Percentiles rank a stretch among this genome's conserved stretches.
Conservation (phyloP, 2,329 filamentous ascomycete species). For the Monosporascus ibericus region DNA sequence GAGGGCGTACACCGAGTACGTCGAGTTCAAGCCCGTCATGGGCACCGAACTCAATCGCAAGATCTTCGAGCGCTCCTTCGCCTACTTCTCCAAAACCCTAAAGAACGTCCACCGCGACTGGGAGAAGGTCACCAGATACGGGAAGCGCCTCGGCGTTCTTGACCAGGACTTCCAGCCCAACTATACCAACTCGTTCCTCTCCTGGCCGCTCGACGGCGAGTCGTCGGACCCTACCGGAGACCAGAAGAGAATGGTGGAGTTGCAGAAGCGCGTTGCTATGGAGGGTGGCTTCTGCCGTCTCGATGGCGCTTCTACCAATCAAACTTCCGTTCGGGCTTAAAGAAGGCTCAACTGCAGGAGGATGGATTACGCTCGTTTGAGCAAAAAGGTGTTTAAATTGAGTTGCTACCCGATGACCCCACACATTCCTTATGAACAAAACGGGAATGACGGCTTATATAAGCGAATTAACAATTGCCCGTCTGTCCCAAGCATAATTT, state of each 20-base stretch:
- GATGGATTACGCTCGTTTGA: background rate
- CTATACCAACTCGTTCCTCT: slow-evolving; percentile 67
- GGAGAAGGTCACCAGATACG: slow-evolving; percentile 71
- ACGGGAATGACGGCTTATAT: too few relatives aligned
- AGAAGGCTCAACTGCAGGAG: background rate
- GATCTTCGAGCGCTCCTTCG: slow-evolving; percentile 74
- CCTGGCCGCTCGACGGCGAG: slow-evolving; percentile 59
- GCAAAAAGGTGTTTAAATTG: too few relatives aligned
- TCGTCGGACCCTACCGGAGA: slow-evolving; percentile 63
- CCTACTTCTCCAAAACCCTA: slow-evolving; percentile 68
- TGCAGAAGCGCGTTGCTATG: slow-evolving; percentile 61
- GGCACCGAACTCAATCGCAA: slow-evolving; percentile 63
- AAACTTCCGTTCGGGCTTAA: background rate
- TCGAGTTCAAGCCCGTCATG: slow-evolving; percentile 68
- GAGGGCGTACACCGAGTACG: slow-evolving; percentile 60
- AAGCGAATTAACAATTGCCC: too few relatives aligned
- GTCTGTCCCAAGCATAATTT: too few relatives aligned
- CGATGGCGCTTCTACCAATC: slow-evolving; percentile 16
- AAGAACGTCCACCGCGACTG: slow-evolving; percentile 72
- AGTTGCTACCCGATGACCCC: too few relatives aligned
- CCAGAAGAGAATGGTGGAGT: slow-evolving; percentile 65
- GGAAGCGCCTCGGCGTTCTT: slow-evolving; percentile 65
- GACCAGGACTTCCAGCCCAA: slow-evolving; percentile 60
- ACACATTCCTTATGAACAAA: too few relatives aligned
- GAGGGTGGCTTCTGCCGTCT: slow-evolving; percentile 59